Evolutionary conservation across 2,329 filamentous ascomycete species (phyloP), one percentile per base, ranked within the genome.

Genomic region (Penicillium sp.): DNA sequence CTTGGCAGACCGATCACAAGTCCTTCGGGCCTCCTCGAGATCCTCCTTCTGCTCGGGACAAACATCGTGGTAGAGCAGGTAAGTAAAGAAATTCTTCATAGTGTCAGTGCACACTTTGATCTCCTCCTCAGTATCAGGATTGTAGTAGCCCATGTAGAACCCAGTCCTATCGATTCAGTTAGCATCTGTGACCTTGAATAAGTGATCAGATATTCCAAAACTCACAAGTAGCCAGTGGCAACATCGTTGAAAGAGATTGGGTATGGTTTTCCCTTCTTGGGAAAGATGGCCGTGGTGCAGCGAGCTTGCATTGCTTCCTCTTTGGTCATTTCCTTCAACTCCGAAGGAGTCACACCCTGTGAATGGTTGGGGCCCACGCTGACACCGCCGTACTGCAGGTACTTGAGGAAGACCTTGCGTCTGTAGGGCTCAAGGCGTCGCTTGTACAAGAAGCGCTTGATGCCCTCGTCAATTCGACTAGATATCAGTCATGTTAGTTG

Each of bases 31-130:
- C 0, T 81, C 77, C 16, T 83, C 75, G 57, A 97, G 80, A 61
- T 93, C 84, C 0, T 81, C 77, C 0, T 75, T 79, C 69, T 92
- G 89, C 71, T 97, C 94, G 0, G 89, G 88, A 67, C 92, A 96
- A 16, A 95, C 93, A 38, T 89, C 84, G 68, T 97, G 92, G 59
- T 89, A 84, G 10, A 92, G 79, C 0, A 97, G 79, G 64, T 97
- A 99, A 62, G 91, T 90, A 61, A 96, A 84, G 70, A 97, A 97
- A 69, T 94, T 96, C 58, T 85, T 84, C 40, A 97, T 80, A 0
- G 95, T 84, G 34, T 83, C 81, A 21, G 87, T 84, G 3, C 85
- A 86, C 7, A 81, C 73, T n/a, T 82, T 75, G 60, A 92, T 81
- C 13, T 81, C 74, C 0, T 76, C 70, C 16, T 79, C 70, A 5